Conservation (phyloP, 805 yeast species). For the Candida tammaniensis region DNA sequence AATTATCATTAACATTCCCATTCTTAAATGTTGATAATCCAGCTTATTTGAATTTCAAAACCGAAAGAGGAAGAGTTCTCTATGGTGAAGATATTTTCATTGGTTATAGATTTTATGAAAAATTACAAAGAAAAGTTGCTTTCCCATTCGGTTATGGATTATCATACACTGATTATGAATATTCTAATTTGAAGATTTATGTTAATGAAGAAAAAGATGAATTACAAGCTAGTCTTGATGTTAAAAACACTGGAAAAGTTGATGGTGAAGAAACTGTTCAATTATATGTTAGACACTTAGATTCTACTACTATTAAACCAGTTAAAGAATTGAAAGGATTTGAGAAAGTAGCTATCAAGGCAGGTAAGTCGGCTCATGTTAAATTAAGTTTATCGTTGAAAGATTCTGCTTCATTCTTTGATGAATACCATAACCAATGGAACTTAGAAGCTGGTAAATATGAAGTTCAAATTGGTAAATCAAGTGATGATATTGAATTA, state of each 20-base stretch:
- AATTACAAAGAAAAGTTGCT: conserved; percentile 43
- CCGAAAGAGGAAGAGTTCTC: conserved; percentile 30
- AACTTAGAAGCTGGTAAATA: conserved; percentile 49
- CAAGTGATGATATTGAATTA: conserved; percentile 26
- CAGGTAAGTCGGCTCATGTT: conserved; percentile 43
- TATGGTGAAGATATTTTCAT: conserved; percentile 64
- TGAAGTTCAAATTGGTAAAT: conserved; percentile 45
- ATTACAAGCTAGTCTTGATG: conserved; percentile 34
- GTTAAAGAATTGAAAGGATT: conserved; percentile 61
- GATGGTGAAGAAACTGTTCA: conserved; percentile 59
- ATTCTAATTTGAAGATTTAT: conserved; percentile 33
- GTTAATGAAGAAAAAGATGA: conserved; percentile 23
- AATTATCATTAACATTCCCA: conserved; percentile 28
- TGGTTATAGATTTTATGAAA: conserved; percentile 63
- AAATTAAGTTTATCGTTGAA: conserved; percentile 38
- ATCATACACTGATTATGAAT: conserved; percentile 52
- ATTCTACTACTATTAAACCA: conserved; percentile 48
- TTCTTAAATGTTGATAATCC: conserved; percentile 25
- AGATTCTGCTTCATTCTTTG: conserved; percentile 53
- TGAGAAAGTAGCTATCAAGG: conserved; percentile 44
- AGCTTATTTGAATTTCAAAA: conserved; percentile 27
- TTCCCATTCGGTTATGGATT: conserved; percentile 66
- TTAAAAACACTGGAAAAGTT: conserved; percentile 46
- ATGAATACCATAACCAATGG: conserved; percentile 50
- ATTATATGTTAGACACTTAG: conserved; percentile 42